Base-by-base conservation (phyloP, 2,329 filamentous ascomycete species). In the Hymenoscyphus fraxineus region DNA sequence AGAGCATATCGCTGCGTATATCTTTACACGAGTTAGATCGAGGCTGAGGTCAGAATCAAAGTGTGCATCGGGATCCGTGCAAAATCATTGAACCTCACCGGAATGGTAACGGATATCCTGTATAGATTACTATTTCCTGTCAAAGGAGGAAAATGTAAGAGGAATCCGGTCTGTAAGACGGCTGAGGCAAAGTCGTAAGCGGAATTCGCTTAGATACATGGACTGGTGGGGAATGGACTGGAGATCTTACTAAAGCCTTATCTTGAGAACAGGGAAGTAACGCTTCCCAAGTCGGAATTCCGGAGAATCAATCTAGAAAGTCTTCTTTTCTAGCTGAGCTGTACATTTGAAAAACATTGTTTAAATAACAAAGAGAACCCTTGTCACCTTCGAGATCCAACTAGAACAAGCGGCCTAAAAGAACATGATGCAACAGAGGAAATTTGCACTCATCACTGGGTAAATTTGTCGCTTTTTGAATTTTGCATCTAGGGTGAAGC, bases 91-190 rank as follows among this genome's bases (percentile, higher is more conserved):
- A 54, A 54, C 3, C 19, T 22, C 10, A 27, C 47, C 47, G 19
- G 47, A 54, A 27, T 54, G 10, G 47, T 54, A 27, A 54, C 47
- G 47, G 47, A 54, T 54, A 22, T 54, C 47, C 47, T 54, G 22
- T 54, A 19, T 54, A 19, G 7, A 54, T 54, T 27, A 54, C 47
- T 27, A 54, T 27, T 10, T 54, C 12, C 13, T 27, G 22, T 13
- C 19, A 54, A 54, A 51, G 22, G 35, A 54, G 47, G 47, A 54
- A 54, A 54, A 54, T 10, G 27, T 54, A 54, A 12, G 13, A 54
- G 47, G 19, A 27, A 54, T 54, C 47, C 47, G 47, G 47, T 54
- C 47, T 54, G 47, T 54, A 54, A 54, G 47, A 54, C 19, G 47
- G 47, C 47, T 54, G 47, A 54, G 47, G 7, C 19, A 27, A 9